Conservation (phyloP, 768 basidiomycete genomes). For the Mycena amicta region DNA sequence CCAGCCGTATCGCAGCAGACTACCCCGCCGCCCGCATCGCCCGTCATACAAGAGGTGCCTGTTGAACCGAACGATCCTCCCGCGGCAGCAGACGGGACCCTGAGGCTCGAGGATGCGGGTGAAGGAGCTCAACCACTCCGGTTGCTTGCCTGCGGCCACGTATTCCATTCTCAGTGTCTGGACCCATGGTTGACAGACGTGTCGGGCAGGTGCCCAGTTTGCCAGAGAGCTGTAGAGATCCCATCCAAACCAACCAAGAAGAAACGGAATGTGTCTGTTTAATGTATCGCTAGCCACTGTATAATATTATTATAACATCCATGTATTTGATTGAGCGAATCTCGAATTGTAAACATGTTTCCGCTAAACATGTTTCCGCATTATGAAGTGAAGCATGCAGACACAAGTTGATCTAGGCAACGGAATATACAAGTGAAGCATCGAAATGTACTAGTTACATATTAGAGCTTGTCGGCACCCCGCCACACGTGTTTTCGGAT, state of each 20-base stretch:
- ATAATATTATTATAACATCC: neutral
- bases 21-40: slow-evolving; percentile 6
- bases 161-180: slow-evolving; percentile 74
- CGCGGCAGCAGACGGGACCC: slow-evolving; percentile 40
- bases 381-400: no score
- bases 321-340: neutral
- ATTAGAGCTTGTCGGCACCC: no score
- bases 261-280: slow-evolving; percentile 21
- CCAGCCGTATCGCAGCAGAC: no score
- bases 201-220: slow-evolving; percentile 86
- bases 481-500: no score
- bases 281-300: neutral
- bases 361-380: no score
- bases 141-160: slow-evolving; percentile 79
- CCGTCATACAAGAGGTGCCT: slow-evolving; percentile 29
- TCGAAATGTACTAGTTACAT: no score
- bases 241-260: slow-evolving; percentile 38
- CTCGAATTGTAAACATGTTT: no score
- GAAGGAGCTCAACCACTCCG: slow-evolving; percentile 78
- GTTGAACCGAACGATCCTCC: slow-evolving; percentile 35
- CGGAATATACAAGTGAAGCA: no score
- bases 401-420: no score
- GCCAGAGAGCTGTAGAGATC: slow-evolving; percentile 73
- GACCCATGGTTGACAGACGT: slow-evolving; percentile 73
- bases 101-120: slow-evolving; percentile 71